Conservation (phyloP, 2,329 filamentous ascomycete species). For the Phoma sp. region DNA sequence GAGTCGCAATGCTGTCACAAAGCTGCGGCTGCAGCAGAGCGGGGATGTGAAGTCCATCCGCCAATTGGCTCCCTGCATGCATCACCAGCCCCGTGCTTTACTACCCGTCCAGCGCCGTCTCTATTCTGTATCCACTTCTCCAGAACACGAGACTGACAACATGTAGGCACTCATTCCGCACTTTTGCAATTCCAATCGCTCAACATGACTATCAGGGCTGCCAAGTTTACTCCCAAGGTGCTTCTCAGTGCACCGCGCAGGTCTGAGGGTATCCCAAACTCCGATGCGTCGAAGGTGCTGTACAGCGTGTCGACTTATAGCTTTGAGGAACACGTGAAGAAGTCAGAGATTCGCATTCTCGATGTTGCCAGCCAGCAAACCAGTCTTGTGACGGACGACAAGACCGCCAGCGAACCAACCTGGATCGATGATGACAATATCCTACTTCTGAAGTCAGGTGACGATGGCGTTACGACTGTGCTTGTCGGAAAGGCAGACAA, state of each 20-base stretch:
- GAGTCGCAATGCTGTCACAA: background rate
- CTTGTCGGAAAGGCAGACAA: conserved; percentile 41
- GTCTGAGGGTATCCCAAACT: conserved; percentile 72
- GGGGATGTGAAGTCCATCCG: background rate
- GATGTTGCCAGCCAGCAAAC: conserved; percentile 71
- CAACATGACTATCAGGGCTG: conserved; percentile 71
- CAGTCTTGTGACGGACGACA: conserved; percentile 68
- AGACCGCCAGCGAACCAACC: conserved; percentile 70
- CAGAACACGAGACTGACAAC: conserved; percentile 14
- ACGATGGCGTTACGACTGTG: conserved; percentile 49
- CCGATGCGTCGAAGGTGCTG: conserved; percentile 66
- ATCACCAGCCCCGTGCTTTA: conserved; percentile 2
- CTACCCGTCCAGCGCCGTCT: conserved; percentile 5
- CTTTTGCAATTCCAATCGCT: background rate
- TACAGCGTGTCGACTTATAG: conserved; percentile 79
- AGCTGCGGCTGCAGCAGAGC: conserved; percentile 4
- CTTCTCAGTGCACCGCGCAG: conserved; percentile 77
- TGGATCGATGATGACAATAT: conserved; percentile 77
- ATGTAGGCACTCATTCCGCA: conserved; percentile 14
- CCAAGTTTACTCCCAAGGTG: conserved; percentile 77
- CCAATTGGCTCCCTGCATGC: conserved; percentile 4
- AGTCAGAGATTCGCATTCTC: conserved; percentile 71
- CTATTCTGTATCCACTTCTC: conserved; percentile 7
- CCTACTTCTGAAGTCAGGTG: conserved; percentile 58
- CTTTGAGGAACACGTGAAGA: conserved; percentile 75